phyloP scores from a whole-genome alignment of 768 basidiomycete genomes.

The Tubosaeta sp. region DNA sequence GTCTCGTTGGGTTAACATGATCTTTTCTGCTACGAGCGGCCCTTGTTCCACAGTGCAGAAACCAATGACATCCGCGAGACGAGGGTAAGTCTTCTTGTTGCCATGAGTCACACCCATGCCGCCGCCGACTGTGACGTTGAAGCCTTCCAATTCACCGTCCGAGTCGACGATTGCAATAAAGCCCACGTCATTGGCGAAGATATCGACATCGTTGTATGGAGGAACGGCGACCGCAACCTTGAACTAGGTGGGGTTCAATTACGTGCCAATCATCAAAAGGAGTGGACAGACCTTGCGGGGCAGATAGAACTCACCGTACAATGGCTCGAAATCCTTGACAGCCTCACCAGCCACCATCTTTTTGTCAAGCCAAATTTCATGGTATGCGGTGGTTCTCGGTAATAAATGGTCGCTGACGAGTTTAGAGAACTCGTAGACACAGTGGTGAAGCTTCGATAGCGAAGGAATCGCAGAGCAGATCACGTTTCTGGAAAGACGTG shows the following conservation, averaged over 20 bases:
- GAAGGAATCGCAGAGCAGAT: slow-evolving; percentile 89
- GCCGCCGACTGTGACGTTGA: slow-evolving; percentile 92
- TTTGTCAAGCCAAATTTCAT: slow-evolving; percentile 99
- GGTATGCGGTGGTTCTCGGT: slow-evolving; percentile 89
- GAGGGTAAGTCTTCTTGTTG: slow-evolving; percentile 98
- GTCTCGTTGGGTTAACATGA: slow-evolving; percentile 92
- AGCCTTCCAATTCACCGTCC: slow-evolving; percentile 76
- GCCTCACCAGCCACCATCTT: slow-evolving; percentile 94
- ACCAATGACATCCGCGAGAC: slow-evolving; percentile 81
- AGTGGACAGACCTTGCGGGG: slow-evolving; percentile 73
- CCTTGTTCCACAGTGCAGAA: slow-evolving; percentile 91
- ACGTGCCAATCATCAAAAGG: neutral
- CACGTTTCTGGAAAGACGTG: slow-evolving; percentile 59
- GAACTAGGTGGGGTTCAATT: slow-evolving; percentile 52
- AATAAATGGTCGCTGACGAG: slow-evolving; percentile 80
- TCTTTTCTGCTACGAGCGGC: slow-evolving; percentile 80
- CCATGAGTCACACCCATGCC: slow-evolving; percentile 99
- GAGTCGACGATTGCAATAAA: slow-evolving; percentile 90
- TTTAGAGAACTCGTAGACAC: slow-evolving; percentile 82
- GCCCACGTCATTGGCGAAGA: slow-evolving; percentile 93
- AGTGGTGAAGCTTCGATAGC: slow-evolving; percentile 77
- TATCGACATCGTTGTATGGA: slow-evolving; percentile 93
- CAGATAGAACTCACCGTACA: slow-evolving; percentile 97
- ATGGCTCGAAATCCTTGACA: slow-evolving; percentile 88
- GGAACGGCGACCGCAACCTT: slow-evolving; percentile 97